phyloP scores from a whole-genome alignment of 257 asterid species.

The Echites panduratus region DNA sequence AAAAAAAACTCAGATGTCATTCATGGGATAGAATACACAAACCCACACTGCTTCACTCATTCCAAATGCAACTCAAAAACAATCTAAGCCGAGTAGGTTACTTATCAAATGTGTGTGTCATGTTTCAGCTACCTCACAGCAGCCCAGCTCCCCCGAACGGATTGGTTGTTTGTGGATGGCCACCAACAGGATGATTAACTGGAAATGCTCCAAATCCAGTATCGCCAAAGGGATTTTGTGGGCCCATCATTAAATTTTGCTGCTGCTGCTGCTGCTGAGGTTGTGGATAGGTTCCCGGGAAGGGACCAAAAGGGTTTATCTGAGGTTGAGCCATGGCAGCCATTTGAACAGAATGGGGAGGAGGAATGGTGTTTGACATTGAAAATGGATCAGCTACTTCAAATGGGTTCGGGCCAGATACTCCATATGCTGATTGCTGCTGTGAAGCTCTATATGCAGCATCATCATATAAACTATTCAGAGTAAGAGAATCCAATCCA shows the following conservation, averaged over 20 bases:
- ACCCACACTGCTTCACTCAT: constrained; percentile 25
- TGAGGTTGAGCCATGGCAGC: constrained; percentile 43
- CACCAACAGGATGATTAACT: constrained; percentile 25
- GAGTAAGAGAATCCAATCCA: constrained; percentile 87
- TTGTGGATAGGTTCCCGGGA: constrained; percentile 57
- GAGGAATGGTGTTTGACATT: constrained; percentile 37
- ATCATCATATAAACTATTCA: constrained; percentile 76
- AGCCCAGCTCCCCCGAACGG: constrained; percentile 73
- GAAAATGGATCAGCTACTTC: constrained; percentile 75
- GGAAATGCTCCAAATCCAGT: constrained; percentile 63
- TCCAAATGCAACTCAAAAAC: constrained; percentile 28
- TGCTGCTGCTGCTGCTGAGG: constrained; percentile 44
- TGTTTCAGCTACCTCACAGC: constrained; percentile 28
- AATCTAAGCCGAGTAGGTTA: constrained; percentile 37
- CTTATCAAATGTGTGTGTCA: constrained; percentile 19
- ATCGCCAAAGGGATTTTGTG: constrained; percentile 80
- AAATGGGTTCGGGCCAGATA: constrained; percentile 89
- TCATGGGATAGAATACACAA: constrained; percentile 20
- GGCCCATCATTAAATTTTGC: constrained; percentile 36
- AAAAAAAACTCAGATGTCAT: too few species aligned
- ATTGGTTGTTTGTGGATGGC: constrained; percentile 57
- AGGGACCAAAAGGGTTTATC: constrained; percentile 68
- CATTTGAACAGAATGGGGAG: constrained; percentile 54
- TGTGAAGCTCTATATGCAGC: constrained; percentile 88
- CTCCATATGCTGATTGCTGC: constrained; percentile 83